These are phyloP conservation scores for Paraurostyla sp. DNA, from an alignment of 73 alveolate species.

Conservation along the genomic window DNA sequence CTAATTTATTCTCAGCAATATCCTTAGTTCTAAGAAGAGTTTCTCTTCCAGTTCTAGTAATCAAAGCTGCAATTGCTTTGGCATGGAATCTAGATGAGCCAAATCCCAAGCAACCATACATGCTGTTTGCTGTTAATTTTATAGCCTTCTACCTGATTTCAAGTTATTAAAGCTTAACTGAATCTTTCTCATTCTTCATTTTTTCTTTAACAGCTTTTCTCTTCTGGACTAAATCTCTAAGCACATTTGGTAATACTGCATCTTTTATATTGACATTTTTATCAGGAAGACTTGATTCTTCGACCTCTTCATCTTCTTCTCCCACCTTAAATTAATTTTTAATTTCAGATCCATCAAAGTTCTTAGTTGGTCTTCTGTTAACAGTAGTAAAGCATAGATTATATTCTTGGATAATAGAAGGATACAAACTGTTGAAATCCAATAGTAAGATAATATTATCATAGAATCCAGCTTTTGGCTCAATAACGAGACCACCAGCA, in stretches of 20 bases:
- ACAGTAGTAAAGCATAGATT: constrained; percentile 99
- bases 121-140: constrained; percentile 99
- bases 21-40: constrained; percentile 90
- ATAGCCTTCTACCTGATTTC: constrained; percentile 97
- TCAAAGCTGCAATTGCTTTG: constrained; percentile 98
- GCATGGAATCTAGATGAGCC: constrained; percentile 97
- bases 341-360: constrained; percentile 75
- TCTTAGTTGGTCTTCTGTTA: constrained; percentile 85
- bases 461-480: constrained; percentile 98
- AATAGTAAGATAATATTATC: constrained; percentile 95
- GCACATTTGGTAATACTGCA: constrained; percentile 93
- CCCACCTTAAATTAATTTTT: constrained; percentile 67
- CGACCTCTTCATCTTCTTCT: constrained; percentile 77
- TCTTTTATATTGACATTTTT: constrained; percentile 65
- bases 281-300: constrained; percentile 85
- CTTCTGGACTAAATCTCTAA: constrained; percentile 87
- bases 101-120: constrained; percentile 99
- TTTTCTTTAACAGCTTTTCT: constrained; percentile 89
- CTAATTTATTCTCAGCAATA: constrained; percentile 76
- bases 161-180: constrained; percentile 81
- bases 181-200: constrained; percentile 89
- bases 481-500: constrained; percentile 98
- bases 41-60: constrained; percentile 98
- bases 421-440: constrained; percentile 99
- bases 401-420: constrained; percentile 99